Base-by-base conservation (phyloP, 306 rosid species). In the Casuarina equisetifolia region DNA sequence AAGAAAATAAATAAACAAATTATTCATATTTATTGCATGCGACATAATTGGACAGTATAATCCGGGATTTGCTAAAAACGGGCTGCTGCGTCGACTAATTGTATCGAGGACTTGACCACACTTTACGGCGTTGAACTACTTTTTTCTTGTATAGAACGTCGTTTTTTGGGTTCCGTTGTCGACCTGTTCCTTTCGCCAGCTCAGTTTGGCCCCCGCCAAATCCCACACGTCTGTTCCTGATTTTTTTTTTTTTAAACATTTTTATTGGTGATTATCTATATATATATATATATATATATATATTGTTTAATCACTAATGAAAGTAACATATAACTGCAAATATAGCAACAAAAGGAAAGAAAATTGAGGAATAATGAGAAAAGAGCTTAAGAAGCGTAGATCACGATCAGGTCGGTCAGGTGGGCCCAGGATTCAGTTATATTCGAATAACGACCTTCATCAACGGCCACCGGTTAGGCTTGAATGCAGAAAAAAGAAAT, bases 131-230 rank as follows among this genome's bases (percentile, higher is more conserved):
- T 78, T 50, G 67, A 76, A 53, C 32, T 25, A 25, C 32, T 25
- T 25, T 25, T 79, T 19, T 8, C 32, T 25, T 25, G 32, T 25
- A 25, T 25, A 25, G 32, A 63, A 7, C 46, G 25, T 20, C 64
- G 8, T 1, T 55, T 57, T 20, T 2, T 15, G 9, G 13, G 1
- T 57, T 58, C 20, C 32, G 25, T 13, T 7, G 15, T 25, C 0
- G 25, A 36, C 5, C 57, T 25, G 12, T 19, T 39, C 35, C 57
- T 51, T 51, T 76, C 74, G 57, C 84, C 82, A 80, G 82, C 82
- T 76, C 43, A 69, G 77, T 52, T 2, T 0, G 64, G 70, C n/a
- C 54, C 79, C 80, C 50, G 61, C 78, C 69, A 38, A 54, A 72
- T 58, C 45, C 70, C 77, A 59, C 74, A 73, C 74, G 71, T 59